Percentiles rank a stretch among this genome's conserved stretches.
Evolutionary conservation across 768 basidiomycete genomes (phyloP).

Genomic region (Leccinellum rugosiceps): DNA sequence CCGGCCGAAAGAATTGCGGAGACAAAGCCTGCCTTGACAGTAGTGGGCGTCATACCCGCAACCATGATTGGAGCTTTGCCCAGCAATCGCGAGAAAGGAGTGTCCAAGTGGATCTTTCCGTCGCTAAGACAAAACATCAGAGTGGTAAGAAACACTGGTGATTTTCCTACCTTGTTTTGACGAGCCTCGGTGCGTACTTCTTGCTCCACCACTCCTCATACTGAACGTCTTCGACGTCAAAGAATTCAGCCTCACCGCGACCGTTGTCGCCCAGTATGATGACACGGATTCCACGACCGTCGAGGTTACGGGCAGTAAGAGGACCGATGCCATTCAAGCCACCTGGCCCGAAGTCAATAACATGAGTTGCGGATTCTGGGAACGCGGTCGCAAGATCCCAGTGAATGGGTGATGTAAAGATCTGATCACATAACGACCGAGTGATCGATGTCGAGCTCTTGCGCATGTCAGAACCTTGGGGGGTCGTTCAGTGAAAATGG

Average conservation of each 20-base stretch:
- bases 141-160: not conserved
- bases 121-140: slow-evolving; percentile 49
- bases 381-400: slow-evolving; percentile 91
- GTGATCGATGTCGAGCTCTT: slow-evolving; percentile 67
- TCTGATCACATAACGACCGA: slow-evolving; percentile 86
- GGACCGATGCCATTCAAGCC: slow-evolving; percentile 91
- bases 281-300: slow-evolving; percentile 90
- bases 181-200: slow-evolving; percentile 79
- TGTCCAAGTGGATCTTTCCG: slow-evolving; percentile 90
- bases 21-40: slow-evolving; percentile 94
- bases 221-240: slow-evolving; percentile 58
- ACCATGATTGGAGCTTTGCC: slow-evolving; percentile 99
- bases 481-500: slow-evolving; percentile 14
- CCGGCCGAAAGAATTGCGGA: slow-evolving; percentile 90
- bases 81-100: slow-evolving; percentile 91
- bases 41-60: slow-evolving; percentile 98
- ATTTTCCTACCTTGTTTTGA: slow-evolving; percentile 75
- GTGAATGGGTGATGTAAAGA: slow-evolving; percentile 88
- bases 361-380: slow-evolving; percentile 88
- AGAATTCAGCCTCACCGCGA: slow-evolving; percentile 86
- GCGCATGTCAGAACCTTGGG: slow-evolving; percentile 81
- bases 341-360: slow-evolving; percentile 95
- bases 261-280: slow-evolving; percentile 89
- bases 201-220: slow-evolving; percentile 90
- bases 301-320: slow-evolving; percentile 84